Evolutionary conservation across 2,329 filamentous ascomycete genomes (phyloP).

Genomic region (Neophaeococcomyces mojaviensis): DNA sequence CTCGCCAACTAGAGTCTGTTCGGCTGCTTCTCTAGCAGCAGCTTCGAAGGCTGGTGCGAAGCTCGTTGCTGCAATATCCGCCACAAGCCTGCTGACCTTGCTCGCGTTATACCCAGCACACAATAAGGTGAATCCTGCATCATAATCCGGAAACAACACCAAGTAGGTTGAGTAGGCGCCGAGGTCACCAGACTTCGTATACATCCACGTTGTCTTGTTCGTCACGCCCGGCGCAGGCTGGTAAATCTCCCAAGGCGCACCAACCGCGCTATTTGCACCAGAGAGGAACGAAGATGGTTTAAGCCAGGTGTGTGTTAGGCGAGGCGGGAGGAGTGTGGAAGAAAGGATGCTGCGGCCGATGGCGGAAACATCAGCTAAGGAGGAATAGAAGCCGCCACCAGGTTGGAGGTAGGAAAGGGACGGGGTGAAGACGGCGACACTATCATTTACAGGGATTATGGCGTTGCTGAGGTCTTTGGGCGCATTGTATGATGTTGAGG

Average conservation of each 20-base stretch:
- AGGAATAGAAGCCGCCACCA: constrained; percentile 24
- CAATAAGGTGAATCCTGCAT: constrained; percentile 31
- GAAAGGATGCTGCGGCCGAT: constrained; percentile 28
- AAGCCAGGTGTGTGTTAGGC: constrained; percentile 33
- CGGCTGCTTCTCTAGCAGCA: neutral
- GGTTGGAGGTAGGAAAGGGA: constrained; percentile 19
- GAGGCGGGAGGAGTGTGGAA: constrained; percentile 29
- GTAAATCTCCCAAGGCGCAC: constrained; percentile 36
- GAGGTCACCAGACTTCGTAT: constrained; percentile 29
- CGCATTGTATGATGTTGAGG: constrained; percentile 28
- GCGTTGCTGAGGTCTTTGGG: constrained; percentile 23
- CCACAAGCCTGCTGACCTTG: neutral
- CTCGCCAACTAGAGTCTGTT: neutral
- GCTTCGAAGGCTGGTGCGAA: neutral
- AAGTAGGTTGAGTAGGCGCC: constrained; percentile 31
- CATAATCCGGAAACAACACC: constrained; percentile 30
- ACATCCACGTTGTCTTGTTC: constrained; percentile 25
- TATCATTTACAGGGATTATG: constrained; percentile 32
- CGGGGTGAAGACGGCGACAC: neutral
- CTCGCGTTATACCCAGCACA: constrained; percentile 15
- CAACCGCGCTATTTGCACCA: constrained; percentile 32
- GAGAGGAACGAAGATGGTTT: constrained; percentile 34
- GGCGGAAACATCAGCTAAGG: constrained; percentile 30
- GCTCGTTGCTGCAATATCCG: neutral
- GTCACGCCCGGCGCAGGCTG: constrained; percentile 24